Conservation (phyloP, 148 eudicot genomes). For the Chenopodium album region DNA sequence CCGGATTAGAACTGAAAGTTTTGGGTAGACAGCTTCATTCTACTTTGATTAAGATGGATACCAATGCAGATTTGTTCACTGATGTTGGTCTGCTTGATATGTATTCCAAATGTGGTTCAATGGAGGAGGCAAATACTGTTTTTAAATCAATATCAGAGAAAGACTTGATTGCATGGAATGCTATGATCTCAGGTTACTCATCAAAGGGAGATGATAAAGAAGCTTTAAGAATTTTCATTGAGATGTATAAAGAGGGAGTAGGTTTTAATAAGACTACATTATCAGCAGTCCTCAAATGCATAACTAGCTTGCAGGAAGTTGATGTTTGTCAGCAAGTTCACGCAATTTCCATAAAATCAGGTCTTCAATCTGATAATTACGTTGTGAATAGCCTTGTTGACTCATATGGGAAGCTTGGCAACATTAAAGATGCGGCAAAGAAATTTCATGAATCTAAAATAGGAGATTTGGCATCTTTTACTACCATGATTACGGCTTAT, state of each 20-base stretch:
- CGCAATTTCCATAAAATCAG: constrained; percentile 50
- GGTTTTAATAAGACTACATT: constrained; percentile 64
- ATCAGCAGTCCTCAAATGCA: constrained; percentile 50
- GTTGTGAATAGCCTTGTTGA: constrained; percentile 62
- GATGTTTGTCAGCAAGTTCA: constrained; percentile 51
- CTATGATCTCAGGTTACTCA: constrained; percentile 58
- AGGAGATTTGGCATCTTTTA: constrained; percentile 57
- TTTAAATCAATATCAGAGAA: constrained; percentile 46
- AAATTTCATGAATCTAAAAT: constrained; percentile 45
- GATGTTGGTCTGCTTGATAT: constrained; percentile 67
- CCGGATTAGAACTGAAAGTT: constrained; percentile 46
- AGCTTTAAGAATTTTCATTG: constrained; percentile 45
- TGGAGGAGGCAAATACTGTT: constrained; percentile 51
- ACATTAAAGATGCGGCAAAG: constrained; percentile 40
- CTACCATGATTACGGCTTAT: constrained; percentile 64
- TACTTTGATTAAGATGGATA: constrained; percentile 51
- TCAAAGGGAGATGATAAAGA: constrained; percentile 40
- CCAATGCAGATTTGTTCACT: constrained; percentile 46
- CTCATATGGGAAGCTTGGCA: constrained; percentile 59
- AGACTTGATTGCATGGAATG: constrained; percentile 60
- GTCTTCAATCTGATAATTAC: constrained; percentile 46
- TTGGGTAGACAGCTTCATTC: constrained; percentile 71
- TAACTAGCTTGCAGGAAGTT: constrained; percentile 42
- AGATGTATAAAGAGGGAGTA: constrained; percentile 42
- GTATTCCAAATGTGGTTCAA: constrained; percentile 59